Percentiles rank a stretch among this genome's conserved stretches.
Conservation (phyloP, 2,329 filamentous ascomycete species). For the Blumeria hordei region DNA sequence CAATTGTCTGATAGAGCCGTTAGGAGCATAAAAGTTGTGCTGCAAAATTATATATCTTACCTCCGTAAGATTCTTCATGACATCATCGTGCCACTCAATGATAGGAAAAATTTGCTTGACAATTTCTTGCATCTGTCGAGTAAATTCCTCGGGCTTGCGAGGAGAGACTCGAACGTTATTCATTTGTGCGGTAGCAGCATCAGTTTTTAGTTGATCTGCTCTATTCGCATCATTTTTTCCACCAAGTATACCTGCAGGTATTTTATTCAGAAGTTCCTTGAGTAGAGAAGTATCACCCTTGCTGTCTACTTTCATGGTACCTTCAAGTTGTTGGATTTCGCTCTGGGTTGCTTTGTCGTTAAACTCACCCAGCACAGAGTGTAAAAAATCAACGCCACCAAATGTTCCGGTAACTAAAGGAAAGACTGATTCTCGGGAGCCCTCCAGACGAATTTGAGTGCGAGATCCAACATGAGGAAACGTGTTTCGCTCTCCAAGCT, state of each 20-base stretch:
- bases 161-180: constrained; percentile 51
- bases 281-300: constrained; percentile 48
- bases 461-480: constrained; percentile 70
- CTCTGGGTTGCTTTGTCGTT: constrained; percentile 80
- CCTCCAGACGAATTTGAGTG: constrained; percentile 46
- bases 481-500: constrained; percentile 55
- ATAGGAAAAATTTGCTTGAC: constrained; percentile 68
- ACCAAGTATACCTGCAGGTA: constrained; percentile 61
- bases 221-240: constrained; percentile 49
- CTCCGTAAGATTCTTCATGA: constrained; percentile 55
- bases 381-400: constrained; percentile 80
- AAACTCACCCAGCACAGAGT: constrained; percentile 59
- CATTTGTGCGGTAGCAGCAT: constrained; percentile 52
- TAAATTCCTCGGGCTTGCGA: constrained; percentile 63
- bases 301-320: constrained; percentile 43
- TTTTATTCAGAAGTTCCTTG: constrained; percentile 55
- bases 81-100: constrained; percentile 72
- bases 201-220: constrained; percentile 56
- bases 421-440: constrained; percentile 42
- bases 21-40: background rate
- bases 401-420: constrained; percentile 81
- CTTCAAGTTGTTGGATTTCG: constrained; percentile 71
- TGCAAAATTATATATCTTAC: background rate
- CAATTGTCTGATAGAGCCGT: constrained; percentile 31
- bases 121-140: constrained; percentile 47